Percentiles rank a stretch among this genome's conserved stretches.
phyloP scores from a whole-genome alignment of 441 rosid genomes.

The Jatropha multifida region DNA sequence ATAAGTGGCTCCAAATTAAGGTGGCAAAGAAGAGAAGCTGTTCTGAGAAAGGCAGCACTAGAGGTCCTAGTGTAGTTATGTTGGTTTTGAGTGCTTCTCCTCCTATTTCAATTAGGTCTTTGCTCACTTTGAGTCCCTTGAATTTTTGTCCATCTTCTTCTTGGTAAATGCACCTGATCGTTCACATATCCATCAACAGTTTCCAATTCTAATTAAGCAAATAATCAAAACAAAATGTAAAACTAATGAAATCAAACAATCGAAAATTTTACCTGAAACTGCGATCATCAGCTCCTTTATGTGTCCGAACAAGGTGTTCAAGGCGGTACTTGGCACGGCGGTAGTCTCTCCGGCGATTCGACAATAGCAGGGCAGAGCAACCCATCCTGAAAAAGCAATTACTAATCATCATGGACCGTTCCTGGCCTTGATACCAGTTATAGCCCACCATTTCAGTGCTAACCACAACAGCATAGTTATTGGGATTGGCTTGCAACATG shows the following conservation, averaged over 20 bases:
- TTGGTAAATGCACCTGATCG: slow-evolving; percentile 63
- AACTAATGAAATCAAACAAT: background rate
- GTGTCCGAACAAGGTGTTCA: slow-evolving; percentile 84
- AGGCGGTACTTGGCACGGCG: slow-evolving; percentile 76
- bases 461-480: slow-evolving; percentile 75
- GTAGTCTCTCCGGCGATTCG: slow-evolving; percentile 76
- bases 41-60: slow-evolving; percentile 88
- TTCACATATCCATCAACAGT: background rate
- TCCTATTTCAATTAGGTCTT: slow-evolving; percentile 76
- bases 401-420: slow-evolving; percentile 80
- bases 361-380: slow-evolving; percentile 71
- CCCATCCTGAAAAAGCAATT: slow-evolving; percentile 92
- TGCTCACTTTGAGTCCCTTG: slow-evolving; percentile 75
- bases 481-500: slow-evolving; percentile 80
- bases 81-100: slow-evolving; percentile 89
- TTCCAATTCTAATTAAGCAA: background rate
- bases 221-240: background rate
- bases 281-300: slow-evolving; percentile 87
- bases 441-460: slow-evolving; percentile 94
- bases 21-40: slow-evolving; percentile 78
- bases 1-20: slow-evolving; percentile 47
- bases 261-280: slow-evolving; percentile 65
- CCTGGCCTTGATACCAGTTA: slow-evolving; percentile 77
- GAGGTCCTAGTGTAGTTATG: slow-evolving; percentile 91
- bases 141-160: slow-evolving; percentile 80